Percentiles rank a stretch among this genome's conserved stretches.
Conservation (phyloP, 768 basidiomycete species). For the Collybia mongolica region DNA sequence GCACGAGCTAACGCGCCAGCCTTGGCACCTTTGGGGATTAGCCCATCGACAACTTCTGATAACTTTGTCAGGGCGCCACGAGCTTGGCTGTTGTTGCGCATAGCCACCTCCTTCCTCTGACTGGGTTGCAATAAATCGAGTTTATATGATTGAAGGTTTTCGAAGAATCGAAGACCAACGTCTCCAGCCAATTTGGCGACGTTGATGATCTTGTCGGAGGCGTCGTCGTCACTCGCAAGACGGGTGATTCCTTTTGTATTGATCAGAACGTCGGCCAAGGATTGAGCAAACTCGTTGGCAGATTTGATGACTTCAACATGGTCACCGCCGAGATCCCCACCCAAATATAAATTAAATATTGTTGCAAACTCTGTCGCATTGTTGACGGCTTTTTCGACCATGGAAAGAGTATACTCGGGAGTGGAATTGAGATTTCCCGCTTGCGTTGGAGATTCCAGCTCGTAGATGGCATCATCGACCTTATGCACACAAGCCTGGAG, state of each 20-base stretch:
- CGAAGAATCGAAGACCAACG: constrained; percentile 87
- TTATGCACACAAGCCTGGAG: constrained; percentile 95
- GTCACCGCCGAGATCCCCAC: constrained; percentile 85
- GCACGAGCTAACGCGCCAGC: constrained; percentile 66
- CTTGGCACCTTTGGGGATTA: constrained; percentile 83
- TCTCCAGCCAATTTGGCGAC: constrained; percentile 88
- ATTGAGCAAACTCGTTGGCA: constrained; percentile 95
- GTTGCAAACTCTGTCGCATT: constrained; percentile 97
- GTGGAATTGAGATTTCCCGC: constrained; percentile 97
- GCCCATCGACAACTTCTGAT: constrained; percentile 81
- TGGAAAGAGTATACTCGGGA: constrained; percentile 95
- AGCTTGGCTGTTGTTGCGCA: constrained; percentile 86
- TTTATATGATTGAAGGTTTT: constrained; percentile 95
- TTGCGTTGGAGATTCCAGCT: constrained; percentile 93
- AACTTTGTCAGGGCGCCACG: constrained; percentile 81
- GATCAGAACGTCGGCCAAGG: constrained; percentile 85
- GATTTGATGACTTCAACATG: constrained; percentile 98
- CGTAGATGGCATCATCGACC: constrained; percentile 96
- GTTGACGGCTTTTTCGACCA: constrained; percentile 96
- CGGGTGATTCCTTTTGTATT: constrained; percentile 97
- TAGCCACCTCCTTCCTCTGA: constrained; percentile 82
- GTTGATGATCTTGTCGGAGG: constrained; percentile 83
- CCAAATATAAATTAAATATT: constrained; percentile 87
- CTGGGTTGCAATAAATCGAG: constrained; percentile 74
- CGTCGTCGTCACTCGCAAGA: constrained; percentile 87